phyloP scores from a whole-genome alignment of 2,329 filamentous ascomycete genomes.

The Fusarium napiforme region DNA sequence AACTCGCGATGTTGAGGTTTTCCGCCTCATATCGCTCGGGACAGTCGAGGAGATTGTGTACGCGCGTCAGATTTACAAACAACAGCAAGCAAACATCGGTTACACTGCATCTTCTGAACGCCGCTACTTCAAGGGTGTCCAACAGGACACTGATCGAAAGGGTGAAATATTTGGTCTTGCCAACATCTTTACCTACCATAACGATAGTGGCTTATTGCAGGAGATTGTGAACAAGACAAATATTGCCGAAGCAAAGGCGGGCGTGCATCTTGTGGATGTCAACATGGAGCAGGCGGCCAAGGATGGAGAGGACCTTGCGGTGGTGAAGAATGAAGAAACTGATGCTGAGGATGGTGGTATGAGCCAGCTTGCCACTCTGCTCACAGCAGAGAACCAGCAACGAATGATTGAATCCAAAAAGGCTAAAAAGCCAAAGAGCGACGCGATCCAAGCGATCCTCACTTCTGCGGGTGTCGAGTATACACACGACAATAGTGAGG shows the following conservation, averaged over 20 bases:
- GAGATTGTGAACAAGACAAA: conserved; percentile 99
- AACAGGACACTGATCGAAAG: conserved; percentile 82
- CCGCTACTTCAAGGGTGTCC: conserved; percentile 94
- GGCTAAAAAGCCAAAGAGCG: conserved; percentile 61
- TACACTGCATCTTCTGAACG: conserved; percentile 93
- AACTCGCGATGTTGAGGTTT: conserved; percentile 91
- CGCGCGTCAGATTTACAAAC: conserved; percentile 97
- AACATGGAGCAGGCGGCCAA: conserved; percentile 72
- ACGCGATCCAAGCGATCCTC: conserved; percentile 90
- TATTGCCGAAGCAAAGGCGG: conserved; percentile 89
- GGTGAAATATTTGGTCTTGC: conserved; percentile 93
- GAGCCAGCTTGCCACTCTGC: conserved; percentile 72
- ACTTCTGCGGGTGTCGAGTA: conserved; percentile 91
- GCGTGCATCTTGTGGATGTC: conserved; percentile 81
- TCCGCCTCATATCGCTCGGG: conserved; percentile 87
- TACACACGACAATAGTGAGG: conserved; percentile 95
- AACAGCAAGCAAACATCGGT: conserved; percentile 97
- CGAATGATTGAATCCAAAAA: conserved; percentile 50
- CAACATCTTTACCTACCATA: conserved; percentile 87
- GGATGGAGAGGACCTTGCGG: conserved; percentile 59
- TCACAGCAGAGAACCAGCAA: conserved; percentile 60
- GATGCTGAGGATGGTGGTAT: conserved; percentile 74
- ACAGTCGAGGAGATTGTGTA: conserved; percentile 99
- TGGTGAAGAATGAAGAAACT: conserved; percentile 59
- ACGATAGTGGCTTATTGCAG: conserved; percentile 82